Evolutionary conservation across 1,284 basidiomycete species (phyloP).

Genomic region (Hemileia vastatrix): DNA sequence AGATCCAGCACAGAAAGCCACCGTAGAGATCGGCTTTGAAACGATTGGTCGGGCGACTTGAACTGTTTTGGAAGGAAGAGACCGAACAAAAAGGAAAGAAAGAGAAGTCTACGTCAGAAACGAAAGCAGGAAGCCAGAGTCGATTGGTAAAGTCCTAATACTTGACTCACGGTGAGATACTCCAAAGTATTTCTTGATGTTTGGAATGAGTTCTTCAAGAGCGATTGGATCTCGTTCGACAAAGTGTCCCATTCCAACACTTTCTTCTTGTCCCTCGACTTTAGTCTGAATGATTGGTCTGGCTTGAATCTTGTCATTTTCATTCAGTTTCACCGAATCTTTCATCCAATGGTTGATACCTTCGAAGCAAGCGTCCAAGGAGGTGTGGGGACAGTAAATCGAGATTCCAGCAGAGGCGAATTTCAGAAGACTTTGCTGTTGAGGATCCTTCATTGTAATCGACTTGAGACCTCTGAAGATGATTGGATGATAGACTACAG

Average conservation of each 20-base stretch:
- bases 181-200: conserved; percentile 2
- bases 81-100: neutral
- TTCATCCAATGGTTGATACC: conserved; percentile 13
- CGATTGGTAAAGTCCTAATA: conserved; percentile 8
- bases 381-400: conserved; percentile 20
- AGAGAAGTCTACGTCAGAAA: neutral
- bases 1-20: conserved; percentile 21
- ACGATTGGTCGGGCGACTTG: conserved; percentile 11
- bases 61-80: conserved; percentile 17
- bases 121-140: neutral
- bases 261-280: neutral
- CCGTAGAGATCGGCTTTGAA: conserved; percentile 4
- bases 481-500: conserved; percentile 19
- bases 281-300: neutral
- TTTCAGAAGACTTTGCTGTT: conserved; percentile 19
- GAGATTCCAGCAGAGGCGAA: conserved; percentile 13
- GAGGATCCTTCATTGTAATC: conserved; percentile 6
- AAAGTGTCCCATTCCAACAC: conserved; percentile 22
- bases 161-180: neutral
- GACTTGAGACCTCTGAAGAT: conserved; percentile 14
- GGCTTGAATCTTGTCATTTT: conserved; percentile 24
- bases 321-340: conserved; percentile 33
- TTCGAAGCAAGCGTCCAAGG: conserved; percentile 13
- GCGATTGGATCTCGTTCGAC: conserved; percentile 11
- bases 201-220: neutral